Base-by-base conservation (phyloP, 139 green algal genomes). In the Ulvella scutata region DNA sequence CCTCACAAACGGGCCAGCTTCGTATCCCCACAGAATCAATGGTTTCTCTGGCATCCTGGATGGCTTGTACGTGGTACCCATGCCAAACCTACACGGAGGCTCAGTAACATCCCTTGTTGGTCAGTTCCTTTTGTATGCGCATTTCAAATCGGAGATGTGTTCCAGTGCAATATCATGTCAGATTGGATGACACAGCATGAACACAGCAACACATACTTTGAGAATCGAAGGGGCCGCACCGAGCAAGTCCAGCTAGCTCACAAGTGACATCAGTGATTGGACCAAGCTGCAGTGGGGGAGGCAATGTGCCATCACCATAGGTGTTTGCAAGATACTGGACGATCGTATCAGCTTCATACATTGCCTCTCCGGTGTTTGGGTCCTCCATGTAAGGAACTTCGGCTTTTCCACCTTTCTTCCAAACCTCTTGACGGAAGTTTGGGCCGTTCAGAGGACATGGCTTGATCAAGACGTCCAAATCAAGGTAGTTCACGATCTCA, bases 271-370 rank as follows among this genome's bases (percentile, higher is more conserved):
- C 85, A 4, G 90, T 95, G 10, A 90, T 43, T 0, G 67, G 26
- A 3, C 89, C 88, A 43, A 89, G 76, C 17, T 80, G 76, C 35
- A 96, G 81, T 13, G 75, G 21, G 33, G 90, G 72, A 0, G 90
- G 89, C 29, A 92, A 79, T 74, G 62, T 86, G 38, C 90, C 86
- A 61, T 88, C 77, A 20, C 92, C 92, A 77, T 97, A 97, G 39
- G 82, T 85, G 20, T 82, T 76, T 62, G 88, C 96, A 26, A 98
- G 83, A 80, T 98, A 96, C 2, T 73, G 38, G 75, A 97, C 91
- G 82, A 98, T 97, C 34, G 84, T 91, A 59, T 96, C 88, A 34
- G 78, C 87, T 80, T 97, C 92, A 72, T 92, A 91, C 87, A 97
- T 93, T 7, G 76, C n/a, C 76, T 83, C 85, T 43, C 86, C 87